Percentiles rank a stretch among this genome's conserved stretches.
Evolutionary conservation across 768 basidiomycete genomes (phyloP).

Genomic region (Mycena latifolia): DNA sequence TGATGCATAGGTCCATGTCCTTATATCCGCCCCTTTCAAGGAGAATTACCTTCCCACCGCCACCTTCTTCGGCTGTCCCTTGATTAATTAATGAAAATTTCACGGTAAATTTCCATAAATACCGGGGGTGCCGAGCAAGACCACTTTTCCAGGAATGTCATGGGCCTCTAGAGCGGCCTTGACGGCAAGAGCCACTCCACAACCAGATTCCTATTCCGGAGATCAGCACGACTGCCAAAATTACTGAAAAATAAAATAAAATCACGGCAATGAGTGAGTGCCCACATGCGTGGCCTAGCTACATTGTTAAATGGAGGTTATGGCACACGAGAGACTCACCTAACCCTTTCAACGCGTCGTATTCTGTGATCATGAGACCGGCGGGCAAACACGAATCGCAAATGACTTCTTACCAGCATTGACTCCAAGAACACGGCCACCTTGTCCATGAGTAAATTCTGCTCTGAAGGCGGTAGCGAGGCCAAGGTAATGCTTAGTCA

Average conservation of each 20-base stretch:
- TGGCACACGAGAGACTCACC: slow-evolving; percentile 44
- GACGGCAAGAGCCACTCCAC: slow-evolving; percentile 80
- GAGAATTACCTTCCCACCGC: slow-evolving; percentile 82
- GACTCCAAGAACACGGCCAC: slow-evolving; percentile 77
- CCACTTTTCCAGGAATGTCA: slow-evolving; percentile 72
- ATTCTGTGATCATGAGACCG: slow-evolving; percentile 31
- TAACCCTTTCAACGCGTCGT: slow-evolving; percentile 65
- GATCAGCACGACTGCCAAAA: background rate
- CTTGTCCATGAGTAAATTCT: slow-evolving; percentile 69
- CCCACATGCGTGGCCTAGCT: slow-evolving; percentile 80
- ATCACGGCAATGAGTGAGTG: too few species aligned
- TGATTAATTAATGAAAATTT: slow-evolving; percentile 26
- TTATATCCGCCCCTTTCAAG: slow-evolving; percentile 82
- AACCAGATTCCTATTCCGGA: slow-evolving; percentile 50
- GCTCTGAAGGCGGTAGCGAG: slow-evolving; percentile 85
- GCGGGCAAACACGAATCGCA: slow-evolving; percentile 11
- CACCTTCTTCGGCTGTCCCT: slow-evolving; percentile 77
- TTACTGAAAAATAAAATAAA: slow-evolving; percentile 43
- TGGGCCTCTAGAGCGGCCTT: slow-evolving; percentile 75
- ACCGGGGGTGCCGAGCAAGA: slow-evolving; percentile 86
- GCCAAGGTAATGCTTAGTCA: slow-evolving; percentile 77
- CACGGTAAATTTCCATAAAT: slow-evolving; percentile 31
- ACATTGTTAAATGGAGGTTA: slow-evolving; percentile 47
- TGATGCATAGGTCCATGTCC: slow-evolving; percentile 86
- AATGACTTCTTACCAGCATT: slow-evolving; percentile 76